Conservation (phyloP, 495 filamentous ascomycete species). For the Penicillium odoratum region DNA sequence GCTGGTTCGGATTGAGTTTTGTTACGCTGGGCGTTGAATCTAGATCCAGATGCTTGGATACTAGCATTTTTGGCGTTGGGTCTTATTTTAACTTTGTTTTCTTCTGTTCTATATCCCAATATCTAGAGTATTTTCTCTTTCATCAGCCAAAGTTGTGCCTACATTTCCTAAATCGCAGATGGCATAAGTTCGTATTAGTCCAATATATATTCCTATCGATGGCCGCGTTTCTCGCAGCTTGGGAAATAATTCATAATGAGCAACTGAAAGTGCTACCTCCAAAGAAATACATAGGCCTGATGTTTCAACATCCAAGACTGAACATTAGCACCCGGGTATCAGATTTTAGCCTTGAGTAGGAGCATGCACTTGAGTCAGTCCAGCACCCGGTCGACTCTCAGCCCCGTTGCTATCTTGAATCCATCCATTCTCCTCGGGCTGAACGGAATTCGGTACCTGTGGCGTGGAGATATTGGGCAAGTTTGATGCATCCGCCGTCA, state of each 20-base stretch:
- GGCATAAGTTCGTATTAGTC: neutral
- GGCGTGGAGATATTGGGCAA: neutral
- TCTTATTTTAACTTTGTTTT: constrained; percentile 16
- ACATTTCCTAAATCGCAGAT: neutral
- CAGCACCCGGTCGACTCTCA: constrained; percentile 4
- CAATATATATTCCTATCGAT: neutral
- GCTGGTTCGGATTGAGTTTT: constrained; percentile 34
- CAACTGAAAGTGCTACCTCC: neutral
- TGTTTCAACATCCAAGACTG: neutral
- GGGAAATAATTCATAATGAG: neutral
- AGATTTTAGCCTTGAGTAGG: constrained; percentile 4
- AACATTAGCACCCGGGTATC: neutral
- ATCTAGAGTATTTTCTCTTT: constrained; percentile 6
- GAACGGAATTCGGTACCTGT: constrained; percentile 4
- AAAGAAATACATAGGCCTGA: neutral
- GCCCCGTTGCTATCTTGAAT: constrained; percentile 1
- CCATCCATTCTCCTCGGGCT: constrained; percentile 15
- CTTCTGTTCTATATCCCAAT: constrained; percentile 23
- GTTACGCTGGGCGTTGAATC: neutral
- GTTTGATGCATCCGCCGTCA: neutral
- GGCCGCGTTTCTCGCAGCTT: neutral
- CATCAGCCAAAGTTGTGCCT: neutral
- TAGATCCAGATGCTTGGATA: constrained; percentile 4
- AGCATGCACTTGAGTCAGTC: constrained; percentile 6
- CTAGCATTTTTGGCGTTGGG: constrained; percentile 28